Evolutionary conservation across 2,329 filamentous ascomycete species (phyloP).

Genomic region (Bipolaris cookei): DNA sequence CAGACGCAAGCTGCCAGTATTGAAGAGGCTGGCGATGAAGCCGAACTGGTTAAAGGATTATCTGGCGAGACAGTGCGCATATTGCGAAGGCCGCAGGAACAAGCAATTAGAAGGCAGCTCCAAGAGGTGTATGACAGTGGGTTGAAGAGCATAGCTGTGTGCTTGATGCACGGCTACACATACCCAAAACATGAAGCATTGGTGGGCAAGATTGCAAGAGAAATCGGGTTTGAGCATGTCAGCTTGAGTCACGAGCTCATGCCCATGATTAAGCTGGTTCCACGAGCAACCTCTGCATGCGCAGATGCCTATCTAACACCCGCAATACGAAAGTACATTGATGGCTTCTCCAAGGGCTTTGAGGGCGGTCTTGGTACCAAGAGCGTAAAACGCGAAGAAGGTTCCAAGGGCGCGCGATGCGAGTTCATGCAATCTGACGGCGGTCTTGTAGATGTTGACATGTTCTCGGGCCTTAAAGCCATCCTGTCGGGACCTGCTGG

Average conservation of each 20-base stretch:
- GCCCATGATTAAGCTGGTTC: slow-evolving; percentile 86
- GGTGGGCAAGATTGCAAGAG: slow-evolving; percentile 75
- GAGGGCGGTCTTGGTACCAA: slow-evolving; percentile 78
- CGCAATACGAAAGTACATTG: slow-evolving; percentile 77
- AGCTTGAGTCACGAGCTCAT: slow-evolving; percentile 81
- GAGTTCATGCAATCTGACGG: slow-evolving; percentile 96
- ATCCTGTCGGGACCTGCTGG: slow-evolving; percentile 92
- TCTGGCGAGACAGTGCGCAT: slow-evolving; percentile 78
- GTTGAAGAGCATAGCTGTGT: slow-evolving; percentile 84
- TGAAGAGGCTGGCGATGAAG: slow-evolving; percentile 52
- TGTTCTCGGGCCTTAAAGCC: slow-evolving; percentile 82
- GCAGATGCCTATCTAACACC: slow-evolving; percentile 83
- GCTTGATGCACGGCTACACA: slow-evolving; percentile 90
- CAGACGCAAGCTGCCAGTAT: slow-evolving; percentile 63
- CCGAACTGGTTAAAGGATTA: slow-evolving; percentile 70
- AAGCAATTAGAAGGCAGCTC: slow-evolving; percentile 64
- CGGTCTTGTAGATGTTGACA: slow-evolving; percentile 72
- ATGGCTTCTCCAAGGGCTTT: slow-evolving; percentile 80
- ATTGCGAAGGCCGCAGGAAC: slow-evolving; percentile 65
- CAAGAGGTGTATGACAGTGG: slow-evolving; percentile 72
- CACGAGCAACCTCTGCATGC: slow-evolving; percentile 76
- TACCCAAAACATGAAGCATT: slow-evolving; percentile 85
- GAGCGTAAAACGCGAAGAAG: slow-evolving; percentile 71
- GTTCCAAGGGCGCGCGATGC: slow-evolving; percentile 75
- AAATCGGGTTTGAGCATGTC: slow-evolving; percentile 84